These are phyloP conservation scores for Helichrysum umbraculigerum DNA, from an alignment of 129 eudicot genomes.

Conservation along the genomic window DNA sequence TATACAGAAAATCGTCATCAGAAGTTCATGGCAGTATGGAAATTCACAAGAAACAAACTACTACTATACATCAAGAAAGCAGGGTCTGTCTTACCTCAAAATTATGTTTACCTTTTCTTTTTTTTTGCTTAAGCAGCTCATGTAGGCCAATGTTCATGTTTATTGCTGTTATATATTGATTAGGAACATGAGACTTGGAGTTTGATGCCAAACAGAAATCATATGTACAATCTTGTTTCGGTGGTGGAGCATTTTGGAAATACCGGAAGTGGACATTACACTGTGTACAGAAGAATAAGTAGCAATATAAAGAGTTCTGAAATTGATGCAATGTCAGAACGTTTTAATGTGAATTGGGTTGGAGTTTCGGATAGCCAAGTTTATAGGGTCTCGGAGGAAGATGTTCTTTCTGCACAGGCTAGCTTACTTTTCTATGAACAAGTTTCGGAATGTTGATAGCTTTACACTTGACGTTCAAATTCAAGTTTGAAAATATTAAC, in stretches of 20 bases:
- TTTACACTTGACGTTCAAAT: neutral
- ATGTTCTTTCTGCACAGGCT: conserved; percentile 74
- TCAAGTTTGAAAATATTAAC: neutral
- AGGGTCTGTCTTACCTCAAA: conserved; percentile 27
- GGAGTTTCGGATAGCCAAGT: conserved; percentile 82
- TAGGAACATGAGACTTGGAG: conserved; percentile 31
- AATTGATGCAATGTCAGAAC: conserved; percentile 18
- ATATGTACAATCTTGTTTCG: conserved; percentile 68
- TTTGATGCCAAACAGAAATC: conserved; percentile 12
- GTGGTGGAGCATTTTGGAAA: conserved; percentile 83
- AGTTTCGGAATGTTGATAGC: conserved; percentile 30
- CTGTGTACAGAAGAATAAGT: conserved; percentile 69
- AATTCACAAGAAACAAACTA: conserved; percentile 31
- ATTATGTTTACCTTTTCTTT: too few relatives aligned
- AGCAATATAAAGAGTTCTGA: conserved; percentile 22
- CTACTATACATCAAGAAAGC: conserved; percentile 20
- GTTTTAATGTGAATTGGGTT: conserved; percentile 58
- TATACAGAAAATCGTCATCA: conserved; percentile 22
- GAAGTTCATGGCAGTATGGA: conserved; percentile 5
- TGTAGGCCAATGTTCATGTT: neutral
- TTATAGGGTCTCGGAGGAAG: conserved; percentile 58
- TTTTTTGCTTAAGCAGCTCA: conserved; percentile 4
- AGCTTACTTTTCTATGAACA: conserved; percentile 80
- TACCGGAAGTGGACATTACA: conserved; percentile 81
- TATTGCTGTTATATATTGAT: conserved; percentile 5